Evolutionary conservation across 2,329 filamentous ascomycete genomes (phyloP), one percentile per base, ranked within the genome.

Genomic region (Fusarium sp.): DNA sequence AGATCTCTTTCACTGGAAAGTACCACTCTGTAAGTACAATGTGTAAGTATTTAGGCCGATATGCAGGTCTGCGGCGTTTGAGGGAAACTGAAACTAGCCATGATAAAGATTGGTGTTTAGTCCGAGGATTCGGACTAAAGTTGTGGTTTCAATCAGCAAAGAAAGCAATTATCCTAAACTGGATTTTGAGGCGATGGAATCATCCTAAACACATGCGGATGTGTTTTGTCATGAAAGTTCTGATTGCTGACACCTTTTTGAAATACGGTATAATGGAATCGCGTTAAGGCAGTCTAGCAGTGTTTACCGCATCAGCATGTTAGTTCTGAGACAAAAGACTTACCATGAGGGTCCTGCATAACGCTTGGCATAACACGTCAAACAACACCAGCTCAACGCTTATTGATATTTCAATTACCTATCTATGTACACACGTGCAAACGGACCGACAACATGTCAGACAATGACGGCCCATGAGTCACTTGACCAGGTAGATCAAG

Each of bases 111-210:
- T 63, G 27, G 56, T 72, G 25, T 45, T 58, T 63, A 27, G 58
- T 70, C 73, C 73, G 73, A 46, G n/a, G 51, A 34, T 18, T 29
- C 63, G 68, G 71, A 68, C 57, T 25, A 61, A 66, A 18, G 14
- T 40, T 18, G 38, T 27, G n/a, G 42, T n/a, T 22, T 56, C 24
- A 51, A 57, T 43, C 40, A 53, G 49, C 51, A 50, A 29, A 51
- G 10, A 44, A 27, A 51, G 10, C 18, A 40, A 25, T 5, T 54
- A 34, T 38, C n/a, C 43, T 22, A 54, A 51, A 53, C 38, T 22
- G 29, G 32, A 29, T 30, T 53, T 40, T 43, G 42, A 38, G 34
- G 62, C 45, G 52, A 56, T 46, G 45, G n/a, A 63, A 47, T 57
- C 22, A 59, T 40, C 52, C 45, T 42, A 50, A 63, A 49, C 45